Base-by-base conservation (phyloP, 306 rosid genomes). In the Trichosanthes truncata region DNA sequence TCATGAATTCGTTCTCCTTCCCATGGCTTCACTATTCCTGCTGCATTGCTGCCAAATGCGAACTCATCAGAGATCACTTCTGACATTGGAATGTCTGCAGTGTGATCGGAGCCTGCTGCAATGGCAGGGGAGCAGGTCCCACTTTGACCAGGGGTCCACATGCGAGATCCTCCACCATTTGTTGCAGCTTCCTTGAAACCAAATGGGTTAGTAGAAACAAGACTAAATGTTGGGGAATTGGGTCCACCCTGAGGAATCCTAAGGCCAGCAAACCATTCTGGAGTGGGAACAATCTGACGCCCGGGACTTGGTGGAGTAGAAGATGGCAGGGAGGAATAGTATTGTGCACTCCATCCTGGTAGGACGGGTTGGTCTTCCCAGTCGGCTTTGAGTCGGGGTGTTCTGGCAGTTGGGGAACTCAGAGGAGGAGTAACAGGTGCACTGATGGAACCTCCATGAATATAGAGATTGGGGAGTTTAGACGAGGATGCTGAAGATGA, bases 361-460 rank as follows among this genome's bases (percentile, higher is more conserved):
- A 76, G 87, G 45, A 80, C 61, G 55, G 83, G 79, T 80, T 83
- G 94, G 35, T 85, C 89, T 18, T 91, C 92, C 96, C 93, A 91
- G 81, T 87, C 85, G 9, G 74, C 82, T 52, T 84, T 88, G 13
- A 84, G 78, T 87, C 91, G 89, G 11, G 97, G 88, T 25, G 93
- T 86, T 79, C 93, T 76, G 59, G 92, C 93, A 33, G 97, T 88
- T 74, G 96, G 98, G 72, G 98, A 94, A 86, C 94, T 94, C 82
- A 89, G 69, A 51, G 98, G 97, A 86, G 98, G 97, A 56, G 97
- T 94, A 80, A 94, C 94, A 15, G 97, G 97, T 38, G 97, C 98
- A 62, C 91, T 94, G 81, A 89, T 90, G 72, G 97, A 90, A 68
- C 96, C 97, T 6, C 81, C 82, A 53, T 82, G 92, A 61, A 87